Evolutionary conservation across 768 basidiomycete genomes (phyloP), one percentile per base, ranked within the genome.

Genomic region (Trichaptum fuscoviolaceum): DNA sequence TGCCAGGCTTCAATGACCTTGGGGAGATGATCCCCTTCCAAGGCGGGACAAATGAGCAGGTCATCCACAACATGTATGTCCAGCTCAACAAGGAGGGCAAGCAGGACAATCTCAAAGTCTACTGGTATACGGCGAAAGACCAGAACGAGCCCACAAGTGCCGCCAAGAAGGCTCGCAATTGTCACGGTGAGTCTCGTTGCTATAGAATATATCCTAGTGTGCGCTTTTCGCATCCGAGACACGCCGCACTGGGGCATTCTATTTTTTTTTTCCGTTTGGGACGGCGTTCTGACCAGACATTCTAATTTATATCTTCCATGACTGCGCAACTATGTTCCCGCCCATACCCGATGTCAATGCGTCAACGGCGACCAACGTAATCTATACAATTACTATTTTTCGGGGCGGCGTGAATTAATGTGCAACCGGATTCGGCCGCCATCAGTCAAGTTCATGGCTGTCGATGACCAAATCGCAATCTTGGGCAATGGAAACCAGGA

Each of bases 401-500:
- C 20, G 42, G 42, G 42, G 15, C 15, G 12, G 15, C 12, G 12
- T 12, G 42, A 52, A 12, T 20, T 12, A 52, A 52, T 52, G 15
- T 52, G 15, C 42, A 20, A 15, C 42, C 42, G 42, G 42, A 15
- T 52, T 52, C 10, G 42, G 42, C 42, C 42, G 42, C 42, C 42
- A 6, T 52, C 67, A 82, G 83, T 89, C 72, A 89, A 90, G 73
- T 80, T 90, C 71, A 88, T 88, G 77, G 79, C 83, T 36, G 82
- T 89, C 67, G 90, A 91, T 72, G 85, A 85, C 70, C 77, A 81
- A 69, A 83, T 90, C 59, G 85, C 83, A 17, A 90, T 91, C 67
- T 79, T 82, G 23, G 90, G 89, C 9, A 91, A 87, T 69, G 89
- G 89, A 26, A 90, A 90, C 74, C 88, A 89, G 72, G 87, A 87